Evolutionary conservation across 495 filamentous ascomycete species (phyloP), one percentile per base, ranked within the genome.

Genomic region (Trichocladium uniseriatum): DNA sequence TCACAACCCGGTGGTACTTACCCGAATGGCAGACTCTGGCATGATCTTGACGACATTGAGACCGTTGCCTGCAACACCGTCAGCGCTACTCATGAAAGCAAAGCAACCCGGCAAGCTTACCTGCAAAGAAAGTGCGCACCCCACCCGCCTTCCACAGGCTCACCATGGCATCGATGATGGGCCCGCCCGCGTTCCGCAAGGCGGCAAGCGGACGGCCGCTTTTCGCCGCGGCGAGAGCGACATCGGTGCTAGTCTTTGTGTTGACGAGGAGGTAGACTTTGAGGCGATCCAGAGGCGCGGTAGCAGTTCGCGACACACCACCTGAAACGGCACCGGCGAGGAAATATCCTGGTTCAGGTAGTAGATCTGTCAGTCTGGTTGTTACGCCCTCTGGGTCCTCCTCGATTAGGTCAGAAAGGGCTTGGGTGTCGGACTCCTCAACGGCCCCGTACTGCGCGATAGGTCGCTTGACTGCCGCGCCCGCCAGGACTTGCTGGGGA

Each of bases 181-280:
- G 84, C 54, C 75, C 71, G 9, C 79, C 75, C 14, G 81, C 79
- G 54, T 79, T 80, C 51, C 80, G 81, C 13, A 83, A 70, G 22
- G 84, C 87, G 40, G 71, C 63, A 16, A 87, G 45, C 5, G 85
- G 75, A 43, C 82, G 79, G 34, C 86, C 87, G 21, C 81, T 75
- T 60, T 89, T 88, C 2, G 76, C 84, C 22, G 85, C 83, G 41
- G 76, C 67, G 44, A 83, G 61, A 41, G 79, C 79, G 32, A 59
- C 58, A 56, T 79, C 73, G 56, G 78, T 48, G 48, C 74, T 72
- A 34, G 75, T 68, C 32, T 79, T 79, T 34, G 86, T 90, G 68
- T 94, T 89, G 18, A 94, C 91, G 59, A 98, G 95, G 37, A 98
- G 81, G 65, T 94, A 97, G 48, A 98, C 91, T 65, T 96, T 96